These are phyloP conservation scores for Abelmoschus esculentus DNA, from an alignment of 345 rosid genomes.

Conservation along the genomic window DNA sequence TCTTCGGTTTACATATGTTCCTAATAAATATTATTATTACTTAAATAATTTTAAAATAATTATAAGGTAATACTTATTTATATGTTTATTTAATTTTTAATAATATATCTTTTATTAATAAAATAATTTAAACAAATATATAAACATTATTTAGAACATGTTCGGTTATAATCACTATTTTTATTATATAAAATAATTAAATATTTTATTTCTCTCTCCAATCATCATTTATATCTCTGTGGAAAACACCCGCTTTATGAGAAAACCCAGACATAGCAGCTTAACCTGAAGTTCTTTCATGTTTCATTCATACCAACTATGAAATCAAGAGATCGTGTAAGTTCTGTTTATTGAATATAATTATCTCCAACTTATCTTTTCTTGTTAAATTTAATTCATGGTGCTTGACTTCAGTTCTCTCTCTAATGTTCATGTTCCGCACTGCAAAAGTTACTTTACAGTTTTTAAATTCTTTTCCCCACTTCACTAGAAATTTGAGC, in stretches of 20 bases:
- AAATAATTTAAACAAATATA: too few relatives aligned
- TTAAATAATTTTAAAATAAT: too few relatives aligned
- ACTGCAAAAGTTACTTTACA: background rate
- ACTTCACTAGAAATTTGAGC: too few relatives aligned
- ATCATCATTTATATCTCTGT: background rate
- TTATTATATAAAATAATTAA: background rate
- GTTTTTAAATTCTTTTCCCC: background rate
- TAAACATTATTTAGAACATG: too few relatives aligned
- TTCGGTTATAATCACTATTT: too few relatives aligned
- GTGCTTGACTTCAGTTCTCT: background rate
- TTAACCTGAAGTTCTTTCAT: background rate
- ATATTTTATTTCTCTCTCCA: background rate
- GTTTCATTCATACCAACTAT: background rate
- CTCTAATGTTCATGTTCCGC: background rate
- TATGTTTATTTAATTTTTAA: too few relatives aligned
- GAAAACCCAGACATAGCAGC: background rate
- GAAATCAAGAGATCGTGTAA: conserved; percentile 9
- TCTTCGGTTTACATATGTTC: background rate
- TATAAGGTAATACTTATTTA: too few relatives aligned
- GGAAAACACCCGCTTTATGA: background rate
- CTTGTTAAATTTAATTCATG: background rate
- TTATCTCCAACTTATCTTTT: too few relatives aligned
- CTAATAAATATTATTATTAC: background rate
- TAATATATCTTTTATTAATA: too few relatives aligned
- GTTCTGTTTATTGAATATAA: background rate